A percentile compares a stretch with the other conserved stretches of the same genome.
Conservation (phyloP, 148 eudicot genomes). For the Suaeda aralocaspica region DNA sequence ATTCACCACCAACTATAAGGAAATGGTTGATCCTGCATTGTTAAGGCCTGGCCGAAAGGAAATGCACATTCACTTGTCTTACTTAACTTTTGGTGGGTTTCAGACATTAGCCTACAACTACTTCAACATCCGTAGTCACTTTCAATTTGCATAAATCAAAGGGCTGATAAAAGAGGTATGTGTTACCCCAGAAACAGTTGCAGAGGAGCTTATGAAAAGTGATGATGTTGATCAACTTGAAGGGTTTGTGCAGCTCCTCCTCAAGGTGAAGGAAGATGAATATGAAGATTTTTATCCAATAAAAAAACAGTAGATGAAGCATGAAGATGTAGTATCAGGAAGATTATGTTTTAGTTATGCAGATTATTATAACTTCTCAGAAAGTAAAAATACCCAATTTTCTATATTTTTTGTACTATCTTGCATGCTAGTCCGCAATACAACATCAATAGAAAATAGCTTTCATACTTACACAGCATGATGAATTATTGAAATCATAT, state of each 20-base stretch:
- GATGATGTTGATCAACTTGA: slow-evolving; percentile 24
- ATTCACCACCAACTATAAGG: slow-evolving; percentile 35
- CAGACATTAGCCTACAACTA: slow-evolving; percentile 34
- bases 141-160: slow-evolving; percentile 26
- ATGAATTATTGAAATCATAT: no score
- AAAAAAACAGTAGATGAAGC: no score
- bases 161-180: slow-evolving; percentile 17
- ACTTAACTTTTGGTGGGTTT: slow-evolving; percentile 32
- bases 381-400: no score
- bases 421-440: no score
- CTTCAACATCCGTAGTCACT: slow-evolving; percentile 20
- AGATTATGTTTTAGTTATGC: no score
- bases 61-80: slow-evolving; percentile 50
- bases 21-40: slow-evolving; percentile 39
- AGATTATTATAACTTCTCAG: no score
- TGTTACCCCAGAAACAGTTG: slow-evolving; percentile 38
- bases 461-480: no score
- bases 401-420: no score
- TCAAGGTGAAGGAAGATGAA: slow-evolving; percentile 5
- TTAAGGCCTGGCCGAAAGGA: slow-evolving; percentile 61
- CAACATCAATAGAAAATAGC: no score
- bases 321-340: no score
- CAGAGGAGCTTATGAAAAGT: slow-evolving; percentile 32
- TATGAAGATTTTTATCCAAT: not conserved
- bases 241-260: slow-evolving; percentile 25